phyloP scores from a whole-genome alignment of 2,329 filamentous ascomycete genomes.

The Plectosphaerella plurivora region DNA sequence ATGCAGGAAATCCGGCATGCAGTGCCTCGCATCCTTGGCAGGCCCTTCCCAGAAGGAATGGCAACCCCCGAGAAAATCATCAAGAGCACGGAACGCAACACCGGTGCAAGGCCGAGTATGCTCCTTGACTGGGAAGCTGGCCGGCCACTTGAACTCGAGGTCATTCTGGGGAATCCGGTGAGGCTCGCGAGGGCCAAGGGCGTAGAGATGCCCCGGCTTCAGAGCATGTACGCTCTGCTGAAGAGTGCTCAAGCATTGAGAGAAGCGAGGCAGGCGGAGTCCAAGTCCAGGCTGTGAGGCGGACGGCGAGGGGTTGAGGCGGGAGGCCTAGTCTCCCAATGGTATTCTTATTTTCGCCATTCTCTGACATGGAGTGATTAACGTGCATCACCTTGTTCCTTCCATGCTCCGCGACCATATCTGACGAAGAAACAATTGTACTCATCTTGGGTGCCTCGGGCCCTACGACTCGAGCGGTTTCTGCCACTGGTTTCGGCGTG shows the following conservation, averaged over 20 bases:
- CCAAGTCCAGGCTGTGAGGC: constrained; percentile 20
- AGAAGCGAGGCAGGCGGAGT: constrained; percentile 22
- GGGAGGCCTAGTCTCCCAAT: no score
- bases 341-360: no score
- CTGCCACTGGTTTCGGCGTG: no score
- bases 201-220: constrained; percentile 61
- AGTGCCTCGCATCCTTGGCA: constrained; percentile 58
- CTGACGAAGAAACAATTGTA: no score
- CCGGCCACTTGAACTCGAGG: constrained; percentile 65
- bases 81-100: constrained; percentile 58
- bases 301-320: no score
- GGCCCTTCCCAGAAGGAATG: constrained; percentile 54
- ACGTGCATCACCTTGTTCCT: no score
- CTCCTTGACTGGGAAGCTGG: constrained; percentile 65
- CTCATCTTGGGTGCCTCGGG: no score
- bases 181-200: constrained; percentile 58
- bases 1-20: constrained; percentile 67
- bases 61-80: constrained; percentile 61
- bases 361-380: constrained; percentile 15
- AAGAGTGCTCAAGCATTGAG: constrained; percentile 55
- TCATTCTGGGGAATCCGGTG: constrained; percentile 68
- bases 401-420: no score
- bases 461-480: no score
- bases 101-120: constrained; percentile 63
- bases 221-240: constrained; percentile 63